Percentiles rank a stretch among this genome's conserved stretches.
These are phyloP conservation scores for Paramarasmius palmivorus DNA, from an alignment of 1,284 basidiomycete species.

Conservation along the genomic window DNA sequence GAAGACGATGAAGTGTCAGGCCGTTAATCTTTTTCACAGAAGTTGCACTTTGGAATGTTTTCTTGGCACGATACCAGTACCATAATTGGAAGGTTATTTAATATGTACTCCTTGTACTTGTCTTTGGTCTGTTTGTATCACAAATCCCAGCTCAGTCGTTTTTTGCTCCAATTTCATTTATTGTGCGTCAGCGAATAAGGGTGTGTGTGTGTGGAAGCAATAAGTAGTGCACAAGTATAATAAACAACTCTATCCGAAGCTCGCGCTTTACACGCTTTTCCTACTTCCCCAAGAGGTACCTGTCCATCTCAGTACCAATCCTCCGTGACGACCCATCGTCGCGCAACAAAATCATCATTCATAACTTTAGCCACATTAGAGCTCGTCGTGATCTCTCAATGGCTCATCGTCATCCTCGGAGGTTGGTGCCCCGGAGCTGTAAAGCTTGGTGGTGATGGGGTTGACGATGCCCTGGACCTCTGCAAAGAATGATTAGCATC, in stretches of 20 bases:
- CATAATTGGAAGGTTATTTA: not conserved
- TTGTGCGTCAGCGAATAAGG: too few species aligned
- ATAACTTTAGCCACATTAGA: slow-evolving; percentile 50
- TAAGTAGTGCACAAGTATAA: too few species aligned
- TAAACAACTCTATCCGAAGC: too few species aligned
- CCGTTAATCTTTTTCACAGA: not conserved
- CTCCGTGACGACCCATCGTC: not conserved
- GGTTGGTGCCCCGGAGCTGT: slow-evolving; percentile 47
- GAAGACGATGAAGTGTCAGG: slow-evolving; percentile 8
- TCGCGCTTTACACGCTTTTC: too few species aligned
- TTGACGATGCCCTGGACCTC: slow-evolving; percentile 74
- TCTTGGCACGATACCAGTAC: too few species aligned
- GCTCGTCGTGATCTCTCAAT: slow-evolving; percentile 65
- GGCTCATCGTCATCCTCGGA: slow-evolving; percentile 58
- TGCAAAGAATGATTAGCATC: slow-evolving; percentile 22
- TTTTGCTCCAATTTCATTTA: too few species aligned
- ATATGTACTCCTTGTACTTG: not conserved
- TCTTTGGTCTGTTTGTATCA: too few species aligned
- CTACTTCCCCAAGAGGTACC: too few species aligned
- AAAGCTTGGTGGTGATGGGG: slow-evolving; percentile 83
- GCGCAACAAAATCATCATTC: slow-evolving; percentile 24
- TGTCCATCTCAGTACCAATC: too few species aligned
- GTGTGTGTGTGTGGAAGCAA: too few species aligned
- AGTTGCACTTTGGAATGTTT: too few species aligned
- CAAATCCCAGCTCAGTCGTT: too few species aligned